Conservation (phyloP, 495 filamentous ascomycete species). For the Neurospora sp. region DNA sequence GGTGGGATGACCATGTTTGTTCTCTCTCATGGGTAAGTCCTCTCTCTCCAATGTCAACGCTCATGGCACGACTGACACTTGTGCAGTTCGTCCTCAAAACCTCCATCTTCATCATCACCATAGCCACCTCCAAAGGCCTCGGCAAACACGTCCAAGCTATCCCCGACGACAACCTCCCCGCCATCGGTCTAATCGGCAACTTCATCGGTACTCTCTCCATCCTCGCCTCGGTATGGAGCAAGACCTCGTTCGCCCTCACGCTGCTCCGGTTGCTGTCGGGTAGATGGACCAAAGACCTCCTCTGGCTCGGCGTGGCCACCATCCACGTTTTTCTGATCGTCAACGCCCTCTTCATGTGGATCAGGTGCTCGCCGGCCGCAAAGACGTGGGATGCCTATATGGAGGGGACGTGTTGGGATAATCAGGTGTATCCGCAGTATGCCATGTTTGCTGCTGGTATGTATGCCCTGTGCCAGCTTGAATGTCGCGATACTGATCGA, state of each 20-base stretch:
- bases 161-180: conserved; percentile 6
- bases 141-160: conserved; percentile 20
- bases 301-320: conserved; percentile 23
- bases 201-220: conserved; percentile 20
- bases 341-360: conserved; percentile 24
- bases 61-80: neutral
- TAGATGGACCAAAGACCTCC: conserved; percentile 1
- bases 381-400: conserved; percentile 21
- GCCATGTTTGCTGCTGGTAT: conserved; percentile 19
- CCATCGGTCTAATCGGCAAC: conserved; percentile 15
- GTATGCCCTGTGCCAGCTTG: neutral
- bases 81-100: conserved; percentile 12
- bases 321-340: conserved; percentile 26
- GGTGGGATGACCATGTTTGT: conserved; percentile 31
- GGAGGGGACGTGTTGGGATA: conserved; percentile 26
- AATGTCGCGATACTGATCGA: too few relatives aligned
- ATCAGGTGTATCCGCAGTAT: conserved; percentile 8
- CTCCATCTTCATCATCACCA: conserved; percentile 12
- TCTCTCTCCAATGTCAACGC: neutral
- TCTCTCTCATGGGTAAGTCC: conserved; percentile 24
- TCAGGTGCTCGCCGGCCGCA: conserved; percentile 21
- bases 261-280: conserved; percentile 19
- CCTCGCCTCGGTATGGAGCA: conserved; percentile 24
- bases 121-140: conserved; percentile 13
- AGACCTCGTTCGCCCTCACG: conserved; percentile 28